Conservation (phyloP, 495 filamentous ascomycete genomes). For the Podospora pseudoanserina region DNA sequence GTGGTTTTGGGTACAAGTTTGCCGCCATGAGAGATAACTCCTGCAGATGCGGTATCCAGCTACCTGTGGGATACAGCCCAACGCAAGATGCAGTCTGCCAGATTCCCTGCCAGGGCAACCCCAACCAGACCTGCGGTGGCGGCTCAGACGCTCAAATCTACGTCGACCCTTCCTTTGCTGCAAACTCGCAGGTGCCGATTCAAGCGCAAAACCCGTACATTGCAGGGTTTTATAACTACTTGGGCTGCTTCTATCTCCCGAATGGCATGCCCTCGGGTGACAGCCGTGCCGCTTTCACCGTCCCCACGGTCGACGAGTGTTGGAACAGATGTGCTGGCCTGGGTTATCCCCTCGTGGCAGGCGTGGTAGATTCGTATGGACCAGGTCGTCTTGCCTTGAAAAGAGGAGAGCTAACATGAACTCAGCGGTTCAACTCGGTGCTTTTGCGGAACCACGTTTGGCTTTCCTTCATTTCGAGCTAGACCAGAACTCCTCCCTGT, state of each 20-base stretch:
- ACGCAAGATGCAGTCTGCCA: conserved; percentile 10
- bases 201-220: neutral
- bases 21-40: conserved; percentile 20
- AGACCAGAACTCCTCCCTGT: neutral
- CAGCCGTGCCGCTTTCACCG: neutral
- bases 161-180: conserved; percentile 24
- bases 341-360: neutral
- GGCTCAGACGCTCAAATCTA: conserved; percentile 15
- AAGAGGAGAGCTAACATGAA: neutral
- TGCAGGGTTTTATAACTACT: neutral
- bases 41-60: conserved; percentile 26
- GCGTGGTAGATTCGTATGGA: neutral
- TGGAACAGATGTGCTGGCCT: conserved; percentile 5
- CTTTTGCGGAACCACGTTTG: conserved; percentile 2
- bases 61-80: conserved; percentile 10
- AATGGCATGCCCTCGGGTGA: neutral
- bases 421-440: neutral
- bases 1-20: conserved; percentile 30
- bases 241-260: conserved; percentile 4
- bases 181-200: conserved; percentile 8
- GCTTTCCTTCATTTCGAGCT: neutral
- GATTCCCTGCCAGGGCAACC: conserved; percentile 16
- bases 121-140: conserved; percentile 20
- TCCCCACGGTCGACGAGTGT: neutral
- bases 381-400: neutral